Evolutionary conservation across 768 basidiomycete genomes (phyloP).

Genomic region (Clitopilus passeckerianus): DNA sequence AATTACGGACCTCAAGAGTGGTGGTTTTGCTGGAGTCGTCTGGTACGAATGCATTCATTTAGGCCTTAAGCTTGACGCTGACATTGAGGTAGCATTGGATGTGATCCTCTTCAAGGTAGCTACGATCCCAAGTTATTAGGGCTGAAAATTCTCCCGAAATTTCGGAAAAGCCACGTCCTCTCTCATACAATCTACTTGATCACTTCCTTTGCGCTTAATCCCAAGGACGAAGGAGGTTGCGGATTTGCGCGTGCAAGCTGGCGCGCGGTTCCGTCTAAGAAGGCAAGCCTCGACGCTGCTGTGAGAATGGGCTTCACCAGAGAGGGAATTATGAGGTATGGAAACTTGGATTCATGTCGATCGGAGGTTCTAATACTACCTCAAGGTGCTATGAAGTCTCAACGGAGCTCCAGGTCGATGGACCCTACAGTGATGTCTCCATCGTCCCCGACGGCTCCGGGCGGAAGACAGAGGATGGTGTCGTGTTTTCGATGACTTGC

Average conservation of each 20-base stretch:
- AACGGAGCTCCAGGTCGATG: slow-evolving; percentile 4
- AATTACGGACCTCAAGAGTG: slow-evolving; percentile 9
- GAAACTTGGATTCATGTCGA: neutral
- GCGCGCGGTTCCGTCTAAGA: slow-evolving; percentile 13
- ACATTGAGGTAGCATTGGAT: slow-evolving; percentile 9
- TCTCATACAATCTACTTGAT: slow-evolving; percentile 12
- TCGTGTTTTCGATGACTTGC: slow-evolving; percentile 16
- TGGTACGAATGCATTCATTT: slow-evolving; percentile 3
- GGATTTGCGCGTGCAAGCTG: slow-evolving; percentile 14
- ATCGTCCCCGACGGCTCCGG: slow-evolving; percentile 10
- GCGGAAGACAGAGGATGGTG: slow-evolving; percentile 14
- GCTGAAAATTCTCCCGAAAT: slow-evolving; percentile 14
- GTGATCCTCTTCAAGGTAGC: slow-evolving; percentile 14
- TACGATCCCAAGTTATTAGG: slow-evolving; percentile 15
- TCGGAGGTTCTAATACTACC: too few species aligned
- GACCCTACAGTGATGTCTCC: slow-evolving; percentile 8
- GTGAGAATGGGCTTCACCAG: slow-evolving; percentile 11
- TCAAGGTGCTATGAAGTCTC: slow-evolving; percentile 16
- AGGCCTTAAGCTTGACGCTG: neutral
- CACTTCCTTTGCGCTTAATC: slow-evolving; percentile 12
- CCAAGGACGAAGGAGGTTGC: slow-evolving; percentile 8
- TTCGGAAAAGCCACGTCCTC: slow-evolving; percentile 13
- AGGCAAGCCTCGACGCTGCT: slow-evolving; percentile 13
- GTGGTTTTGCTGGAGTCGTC: slow-evolving; percentile 11
- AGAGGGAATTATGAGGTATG: slow-evolving; percentile 14